phyloP scores from a whole-genome alignment of 495 filamentous ascomycete species.

The Hypomontagnella submonticulosa region DNA sequence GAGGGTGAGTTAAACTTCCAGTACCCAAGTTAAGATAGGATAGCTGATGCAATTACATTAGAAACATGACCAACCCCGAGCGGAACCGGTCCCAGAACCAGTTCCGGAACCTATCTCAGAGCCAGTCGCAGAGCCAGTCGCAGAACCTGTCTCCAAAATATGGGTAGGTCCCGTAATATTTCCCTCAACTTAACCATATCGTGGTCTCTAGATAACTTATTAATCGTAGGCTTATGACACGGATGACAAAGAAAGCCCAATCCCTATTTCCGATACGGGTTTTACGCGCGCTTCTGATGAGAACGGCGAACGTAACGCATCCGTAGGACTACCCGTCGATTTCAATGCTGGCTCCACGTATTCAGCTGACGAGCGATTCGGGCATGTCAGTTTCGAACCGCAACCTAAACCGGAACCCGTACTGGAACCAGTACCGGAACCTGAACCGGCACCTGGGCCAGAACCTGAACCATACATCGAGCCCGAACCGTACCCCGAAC shows the following conservation, averaged over 20 bases:
- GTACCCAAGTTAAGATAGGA: not conserved
- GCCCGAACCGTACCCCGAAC: too few species aligned
- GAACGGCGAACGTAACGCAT: constrained; percentile 17
- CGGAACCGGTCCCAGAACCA: constrained; percentile 9
- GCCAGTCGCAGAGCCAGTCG: not conserved
- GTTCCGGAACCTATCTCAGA: not conserved
- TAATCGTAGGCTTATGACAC: constrained; percentile 10
- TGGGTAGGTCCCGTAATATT: constrained; percentile 9
- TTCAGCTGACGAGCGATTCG: constrained; percentile 23
- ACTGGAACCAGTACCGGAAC: too few species aligned
- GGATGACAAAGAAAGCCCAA: constrained; percentile 25
- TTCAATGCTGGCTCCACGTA: constrained; percentile 24
- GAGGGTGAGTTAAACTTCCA: constrained; percentile 10
- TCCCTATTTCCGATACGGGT: constrained; percentile 17
- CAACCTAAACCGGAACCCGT: not conserved
- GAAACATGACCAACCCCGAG: constrained; percentile 2
- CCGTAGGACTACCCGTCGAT: constrained; percentile 18
- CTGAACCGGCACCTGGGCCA: not conserved
- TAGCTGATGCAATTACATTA: constrained; percentile 14
- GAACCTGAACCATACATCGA: not conserved
- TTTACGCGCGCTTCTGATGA: constrained; percentile 26
- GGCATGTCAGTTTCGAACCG: constrained; percentile 6
- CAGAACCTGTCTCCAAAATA: constrained; percentile 11
- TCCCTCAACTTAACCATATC: not conserved
- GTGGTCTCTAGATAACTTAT: constrained; percentile 13